Evolutionary conservation across 345 rosid species (phyloP).

Genomic region (Mangifera indica): DNA sequence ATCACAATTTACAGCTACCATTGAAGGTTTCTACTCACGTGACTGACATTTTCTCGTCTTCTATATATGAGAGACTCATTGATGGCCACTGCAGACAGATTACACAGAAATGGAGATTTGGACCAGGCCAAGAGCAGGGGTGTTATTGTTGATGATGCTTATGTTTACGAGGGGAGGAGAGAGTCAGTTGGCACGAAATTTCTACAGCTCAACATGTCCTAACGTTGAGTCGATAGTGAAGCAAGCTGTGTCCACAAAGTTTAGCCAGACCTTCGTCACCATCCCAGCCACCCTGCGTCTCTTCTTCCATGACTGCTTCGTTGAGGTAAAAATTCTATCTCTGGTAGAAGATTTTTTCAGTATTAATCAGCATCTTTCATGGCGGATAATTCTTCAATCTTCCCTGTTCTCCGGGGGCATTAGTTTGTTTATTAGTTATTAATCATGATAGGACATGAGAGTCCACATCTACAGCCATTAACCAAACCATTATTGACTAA

Average conservation of each 20-base stretch:
- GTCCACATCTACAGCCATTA: not conserved
- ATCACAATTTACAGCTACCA: no score
- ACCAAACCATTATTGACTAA: conserved; percentile 11
- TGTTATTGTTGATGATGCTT: conserved; percentile 23
- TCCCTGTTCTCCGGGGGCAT: not conserved
- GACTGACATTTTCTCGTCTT: no score
- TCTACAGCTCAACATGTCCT: conserved; percentile 56
- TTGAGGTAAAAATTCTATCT: conserved; percentile 38
- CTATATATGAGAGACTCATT: conserved; percentile 8
- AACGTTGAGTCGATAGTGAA: conserved; percentile 61
- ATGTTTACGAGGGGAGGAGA: conserved; percentile 35
- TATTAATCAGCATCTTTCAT: not conserved
- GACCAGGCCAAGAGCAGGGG: conserved; percentile 10
- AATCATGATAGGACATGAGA: not conserved
- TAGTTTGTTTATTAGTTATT: not conserved
- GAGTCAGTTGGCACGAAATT: conserved; percentile 51
- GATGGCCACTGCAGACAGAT: not conserved
- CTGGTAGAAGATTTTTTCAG: no score
- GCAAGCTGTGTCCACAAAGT: conserved; percentile 55
- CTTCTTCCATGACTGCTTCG: conserved; percentile 92
- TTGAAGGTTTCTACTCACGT: no score
- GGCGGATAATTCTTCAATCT: not conserved
- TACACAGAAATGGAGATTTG: not conserved
- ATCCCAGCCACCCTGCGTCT: conserved; percentile 83
- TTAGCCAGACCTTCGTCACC: conserved; percentile 53